Percentiles rank a stretch among this genome's conserved stretches.
Evolutionary conservation across 169 alveolate species (phyloP).

Genomic region (Babesia bigemina): DNA sequence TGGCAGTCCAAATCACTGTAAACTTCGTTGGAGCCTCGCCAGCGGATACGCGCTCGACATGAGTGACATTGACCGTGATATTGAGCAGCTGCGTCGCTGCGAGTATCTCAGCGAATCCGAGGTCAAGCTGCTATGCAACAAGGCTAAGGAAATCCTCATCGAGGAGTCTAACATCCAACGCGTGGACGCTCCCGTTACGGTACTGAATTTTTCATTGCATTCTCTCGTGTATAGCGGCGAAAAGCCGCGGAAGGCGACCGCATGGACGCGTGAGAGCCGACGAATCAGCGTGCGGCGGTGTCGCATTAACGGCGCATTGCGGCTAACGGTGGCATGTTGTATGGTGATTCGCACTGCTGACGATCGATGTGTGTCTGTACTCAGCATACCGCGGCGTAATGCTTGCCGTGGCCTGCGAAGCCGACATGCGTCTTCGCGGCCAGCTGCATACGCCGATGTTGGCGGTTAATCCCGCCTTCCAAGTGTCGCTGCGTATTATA

Average conservation of each 20-base stretch:
- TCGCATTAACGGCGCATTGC: not conserved
- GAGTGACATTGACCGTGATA: constrained; percentile 72
- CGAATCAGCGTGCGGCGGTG: not conserved
- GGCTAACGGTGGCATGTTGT: not conserved
- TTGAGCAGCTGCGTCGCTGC: constrained; percentile 68
- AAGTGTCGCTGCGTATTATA: too few species aligned
- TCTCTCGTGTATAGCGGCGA: not conserved
- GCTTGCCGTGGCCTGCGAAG: too few species aligned
- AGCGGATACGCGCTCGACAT: constrained; percentile 22
- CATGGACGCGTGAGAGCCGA: too few species aligned
- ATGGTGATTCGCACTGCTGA: not conserved
- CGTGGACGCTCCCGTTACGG: constrained; percentile 97
- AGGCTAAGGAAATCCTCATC: constrained; percentile 95
- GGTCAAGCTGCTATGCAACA: constrained; percentile 93
- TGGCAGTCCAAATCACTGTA: not conserved
- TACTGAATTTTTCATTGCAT: constrained; percentile 7
- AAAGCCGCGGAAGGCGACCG: not conserved
- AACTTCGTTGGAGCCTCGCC: not conserved
- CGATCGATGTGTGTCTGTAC: too few species aligned
- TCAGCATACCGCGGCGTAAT: too few species aligned
- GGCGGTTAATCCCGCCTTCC: too few species aligned
- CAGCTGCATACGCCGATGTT: too few species aligned
- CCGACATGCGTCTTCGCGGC: too few species aligned
- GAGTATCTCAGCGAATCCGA: constrained; percentile 93
- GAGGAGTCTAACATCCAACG: constrained; percentile 96